These are phyloP conservation scores for Coniella vitis DNA, from an alignment of 2,329 filamentous ascomycete species.

Conservation along the genomic window DNA sequence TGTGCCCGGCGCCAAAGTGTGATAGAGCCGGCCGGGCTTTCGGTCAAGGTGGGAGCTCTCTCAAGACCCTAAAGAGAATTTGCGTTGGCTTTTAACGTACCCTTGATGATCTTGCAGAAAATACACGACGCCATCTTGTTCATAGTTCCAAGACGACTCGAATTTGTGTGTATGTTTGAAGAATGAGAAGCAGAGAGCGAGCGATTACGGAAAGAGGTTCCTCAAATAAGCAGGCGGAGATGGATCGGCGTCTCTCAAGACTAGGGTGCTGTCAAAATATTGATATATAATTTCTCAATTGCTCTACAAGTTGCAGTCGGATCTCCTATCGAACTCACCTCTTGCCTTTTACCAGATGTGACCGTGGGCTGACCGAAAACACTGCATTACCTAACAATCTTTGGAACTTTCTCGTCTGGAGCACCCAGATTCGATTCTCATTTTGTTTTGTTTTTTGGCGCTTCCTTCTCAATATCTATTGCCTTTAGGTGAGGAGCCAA, in stretches of 20 bases:
- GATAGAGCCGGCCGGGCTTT: too few species aligned
- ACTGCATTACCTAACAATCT: constrained; percentile 45
- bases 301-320: constrained; percentile 47
- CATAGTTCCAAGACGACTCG: constrained; percentile 16
- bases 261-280: neutral
- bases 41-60: neutral
- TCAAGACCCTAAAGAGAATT: neutral
- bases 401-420: constrained; percentile 34
- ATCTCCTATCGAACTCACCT: constrained; percentile 67
- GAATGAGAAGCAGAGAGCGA: neutral
- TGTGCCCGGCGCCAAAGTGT: too few species aligned
- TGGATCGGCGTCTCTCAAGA: constrained; percentile 1
- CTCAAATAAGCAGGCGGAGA: neutral
- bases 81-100: constrained; percentile 31
- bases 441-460: constrained; percentile 20
- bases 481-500: too few species aligned
- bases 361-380: constrained; percentile 54
- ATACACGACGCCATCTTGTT: constrained; percentile 65
- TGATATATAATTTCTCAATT: constrained; percentile 16
- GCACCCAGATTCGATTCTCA: constrained; percentile 34
- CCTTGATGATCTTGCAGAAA: constrained; percentile 98
- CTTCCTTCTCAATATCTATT: neutral
- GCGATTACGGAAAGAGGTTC: neutral
- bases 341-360: constrained; percentile 78
- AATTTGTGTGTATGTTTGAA: neutral